Percentiles rank a stretch among this genome's conserved stretches.
Conservation (phyloP, 176 grass and related monocot species). For the Themeda triandra region DNA sequence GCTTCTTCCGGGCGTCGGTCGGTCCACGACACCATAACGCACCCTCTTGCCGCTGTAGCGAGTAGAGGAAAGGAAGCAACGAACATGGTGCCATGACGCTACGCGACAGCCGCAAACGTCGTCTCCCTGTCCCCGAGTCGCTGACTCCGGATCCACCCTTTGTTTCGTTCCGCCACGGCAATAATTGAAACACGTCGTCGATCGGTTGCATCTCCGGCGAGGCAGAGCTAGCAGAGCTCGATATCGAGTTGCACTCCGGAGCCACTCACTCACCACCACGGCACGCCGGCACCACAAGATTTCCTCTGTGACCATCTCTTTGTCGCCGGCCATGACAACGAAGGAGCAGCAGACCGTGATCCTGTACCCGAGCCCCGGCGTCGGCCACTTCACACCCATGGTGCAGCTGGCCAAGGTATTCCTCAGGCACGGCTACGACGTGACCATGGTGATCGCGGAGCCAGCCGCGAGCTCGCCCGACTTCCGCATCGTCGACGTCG, state of each 20-base stretch:
- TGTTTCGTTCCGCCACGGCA: neutral
- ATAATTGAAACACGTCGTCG: neutral
- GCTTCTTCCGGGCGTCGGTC: too few relatives aligned
- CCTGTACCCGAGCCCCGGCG: constrained; percentile 25
- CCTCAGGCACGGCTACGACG: constrained; percentile 30
- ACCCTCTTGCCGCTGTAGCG: too few relatives aligned
- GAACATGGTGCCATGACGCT: too few relatives aligned
- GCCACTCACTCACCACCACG: too few relatives aligned
- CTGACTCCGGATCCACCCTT: neutral
- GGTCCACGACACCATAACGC: too few relatives aligned
- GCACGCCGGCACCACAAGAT: too few relatives aligned
- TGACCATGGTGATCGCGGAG: constrained; percentile 23
- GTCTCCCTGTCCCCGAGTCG: too few relatives aligned
- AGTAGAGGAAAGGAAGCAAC: too few relatives aligned
- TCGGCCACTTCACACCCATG: constrained; percentile 37
- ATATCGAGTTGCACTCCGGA: too few relatives aligned
- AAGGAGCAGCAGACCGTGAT: neutral
- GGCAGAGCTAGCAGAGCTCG: neutral
- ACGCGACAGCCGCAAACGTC: neutral
- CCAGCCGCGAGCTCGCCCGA: neutral
- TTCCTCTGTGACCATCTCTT: too few relatives aligned
- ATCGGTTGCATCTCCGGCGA: neutral
- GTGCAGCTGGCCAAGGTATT: constrained; percentile 28
- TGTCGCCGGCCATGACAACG: neutral
- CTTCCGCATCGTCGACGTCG: constrained; percentile 3